A percentile compares a stretch with the other conserved stretches of the same genome.
Conservation (phyloP, 306 rosid species). For the Albizia julibrissin region DNA sequence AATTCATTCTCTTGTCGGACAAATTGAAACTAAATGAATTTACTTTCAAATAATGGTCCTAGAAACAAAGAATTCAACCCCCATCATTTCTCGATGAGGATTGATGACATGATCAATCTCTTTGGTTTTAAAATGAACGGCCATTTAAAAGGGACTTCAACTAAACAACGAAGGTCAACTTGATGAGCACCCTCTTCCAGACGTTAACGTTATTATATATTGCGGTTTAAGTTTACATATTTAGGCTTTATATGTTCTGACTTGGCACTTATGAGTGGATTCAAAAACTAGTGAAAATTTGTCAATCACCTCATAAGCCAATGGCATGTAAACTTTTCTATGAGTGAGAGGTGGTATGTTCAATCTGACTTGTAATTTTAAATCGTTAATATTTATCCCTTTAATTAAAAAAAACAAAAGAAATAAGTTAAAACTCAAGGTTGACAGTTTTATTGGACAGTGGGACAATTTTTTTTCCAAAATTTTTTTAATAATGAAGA, state of each 20-base stretch:
- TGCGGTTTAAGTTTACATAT: not conserved
- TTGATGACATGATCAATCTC: slow-evolving; percentile 17
- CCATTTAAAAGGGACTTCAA: slow-evolving; percentile 24
- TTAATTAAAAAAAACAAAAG: no score
- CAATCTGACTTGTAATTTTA: no score
- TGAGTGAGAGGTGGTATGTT: no score
- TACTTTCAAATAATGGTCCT: not conserved
- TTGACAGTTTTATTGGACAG: not conserved
- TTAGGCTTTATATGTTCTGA: not conserved
- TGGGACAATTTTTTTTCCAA: not conserved
- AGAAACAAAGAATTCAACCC: not conserved
- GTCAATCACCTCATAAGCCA: no score
- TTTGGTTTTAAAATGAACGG: not conserved
- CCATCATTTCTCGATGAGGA: slow-evolving; percentile 4
- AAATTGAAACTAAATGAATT: not conserved
- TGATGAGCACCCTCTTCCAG: not conserved
- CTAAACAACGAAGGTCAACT: slow-evolving; percentile 27
- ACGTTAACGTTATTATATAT: not conserved
- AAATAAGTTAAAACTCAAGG: no score
- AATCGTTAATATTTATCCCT: no score
- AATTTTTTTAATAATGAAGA: no score
- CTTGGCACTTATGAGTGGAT: not conserved
- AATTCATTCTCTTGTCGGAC: not conserved
- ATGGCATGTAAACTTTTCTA: no score
- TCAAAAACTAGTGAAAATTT: no score